phyloP scores from a whole-genome alignment of 805 yeast genomes.

The Candida rishiriensis region DNA sequence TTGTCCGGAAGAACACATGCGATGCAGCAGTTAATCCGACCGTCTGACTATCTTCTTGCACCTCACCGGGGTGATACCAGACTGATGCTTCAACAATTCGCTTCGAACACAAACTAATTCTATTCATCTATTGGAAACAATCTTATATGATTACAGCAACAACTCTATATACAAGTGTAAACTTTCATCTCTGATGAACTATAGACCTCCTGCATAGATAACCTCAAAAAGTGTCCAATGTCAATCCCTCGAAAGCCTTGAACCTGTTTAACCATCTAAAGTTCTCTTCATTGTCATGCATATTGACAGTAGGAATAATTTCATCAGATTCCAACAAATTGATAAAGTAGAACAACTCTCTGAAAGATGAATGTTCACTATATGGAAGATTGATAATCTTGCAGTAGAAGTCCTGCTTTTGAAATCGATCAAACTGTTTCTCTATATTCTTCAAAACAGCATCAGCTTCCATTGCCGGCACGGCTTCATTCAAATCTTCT shows the following conservation, averaged over 20 bases:
- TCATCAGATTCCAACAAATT: constrained; percentile 42
- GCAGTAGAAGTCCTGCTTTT: constrained; percentile 14
- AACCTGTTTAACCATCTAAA: constrained; percentile 8
- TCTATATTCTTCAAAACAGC: constrained; percentile 11
- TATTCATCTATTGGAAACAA: too few species aligned
- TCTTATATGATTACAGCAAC: too few species aligned
- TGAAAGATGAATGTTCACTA: constrained; percentile 88
- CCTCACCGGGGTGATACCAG: too few species aligned
- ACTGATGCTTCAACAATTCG: too few species aligned
- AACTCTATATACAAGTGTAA: too few species aligned
- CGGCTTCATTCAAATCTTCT: constrained; percentile 8
- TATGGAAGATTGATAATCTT: constrained; percentile 51
- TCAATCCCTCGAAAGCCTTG: constrained; percentile 9
- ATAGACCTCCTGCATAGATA: too few species aligned
- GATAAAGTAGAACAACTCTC: constrained; percentile 70
- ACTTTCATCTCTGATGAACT: too few species aligned
- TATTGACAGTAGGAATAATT: constrained; percentile 78
- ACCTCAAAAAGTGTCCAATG: constrained; percentile 11
- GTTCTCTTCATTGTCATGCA: constrained; percentile 16
- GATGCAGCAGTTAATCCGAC: too few species aligned
- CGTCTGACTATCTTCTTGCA: too few species aligned
- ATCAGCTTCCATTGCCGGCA: constrained; percentile 10
- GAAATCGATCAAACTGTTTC: constrained; percentile 14
- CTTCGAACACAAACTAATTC: too few species aligned
- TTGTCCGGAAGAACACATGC: too few species aligned